Conservation (phyloP, 345 rosid genomes). For the Melastoma malabathricum region DNA sequence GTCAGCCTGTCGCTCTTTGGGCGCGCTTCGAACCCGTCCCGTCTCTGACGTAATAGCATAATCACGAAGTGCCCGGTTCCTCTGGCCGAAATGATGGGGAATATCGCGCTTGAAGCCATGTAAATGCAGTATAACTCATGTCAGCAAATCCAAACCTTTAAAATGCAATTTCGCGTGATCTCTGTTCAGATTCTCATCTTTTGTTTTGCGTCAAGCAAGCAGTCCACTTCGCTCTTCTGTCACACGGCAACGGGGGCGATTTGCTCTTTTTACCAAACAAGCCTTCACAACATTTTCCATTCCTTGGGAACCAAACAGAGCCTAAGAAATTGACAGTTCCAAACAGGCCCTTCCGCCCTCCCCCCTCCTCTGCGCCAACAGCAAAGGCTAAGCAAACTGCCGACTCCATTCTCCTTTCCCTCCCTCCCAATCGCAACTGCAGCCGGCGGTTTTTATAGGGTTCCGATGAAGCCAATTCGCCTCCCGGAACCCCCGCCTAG, state of each 20-base stretch:
- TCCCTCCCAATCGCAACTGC: neutral
- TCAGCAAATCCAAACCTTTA: neutral
- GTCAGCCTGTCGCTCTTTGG: constrained; percentile 32
- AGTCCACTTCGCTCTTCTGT: too few species aligned
- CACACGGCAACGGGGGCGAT: too few species aligned
- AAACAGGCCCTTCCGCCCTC: too few species aligned
- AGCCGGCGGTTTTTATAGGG: neutral
- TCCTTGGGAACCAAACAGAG: too few species aligned
- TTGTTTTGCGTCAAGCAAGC: too few species aligned
- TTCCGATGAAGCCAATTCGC: constrained; percentile 64
- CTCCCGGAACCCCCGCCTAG: constrained; percentile 74
- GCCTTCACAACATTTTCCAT: too few species aligned
- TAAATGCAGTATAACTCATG: constrained; percentile 4
- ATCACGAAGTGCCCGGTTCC: constrained; percentile 50
- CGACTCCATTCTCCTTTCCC: neutral
- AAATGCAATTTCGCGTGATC: neutral
- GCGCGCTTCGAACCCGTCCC: constrained; percentile 33
- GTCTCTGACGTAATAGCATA: constrained; percentile 37
- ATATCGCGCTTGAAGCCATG: constrained; percentile 40
- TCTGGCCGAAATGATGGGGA: constrained; percentile 39
- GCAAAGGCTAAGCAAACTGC: too few species aligned
- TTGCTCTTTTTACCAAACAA: too few species aligned
- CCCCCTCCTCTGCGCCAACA: too few species aligned
- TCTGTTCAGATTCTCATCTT: too few species aligned
- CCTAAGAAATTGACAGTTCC: too few species aligned